A percentile compares a stretch with the other conserved stretches of the same genome.
Conservation (phyloP, 345 rosid species). For the Eucalyptus viminalis region DNA sequence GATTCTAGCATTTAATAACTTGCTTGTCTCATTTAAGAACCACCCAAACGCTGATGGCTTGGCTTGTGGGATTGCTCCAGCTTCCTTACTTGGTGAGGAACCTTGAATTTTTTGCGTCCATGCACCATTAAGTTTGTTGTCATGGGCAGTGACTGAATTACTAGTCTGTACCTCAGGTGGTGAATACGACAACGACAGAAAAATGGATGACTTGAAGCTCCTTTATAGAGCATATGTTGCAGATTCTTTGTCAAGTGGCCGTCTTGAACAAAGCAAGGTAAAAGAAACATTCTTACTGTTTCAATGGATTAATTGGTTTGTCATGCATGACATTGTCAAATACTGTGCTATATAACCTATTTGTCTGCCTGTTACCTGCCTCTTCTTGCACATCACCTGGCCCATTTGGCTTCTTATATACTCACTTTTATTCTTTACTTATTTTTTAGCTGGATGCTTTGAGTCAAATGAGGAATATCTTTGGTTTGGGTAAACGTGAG, state of each 20-base stretch:
- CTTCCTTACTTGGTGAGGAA: conserved; percentile 63
- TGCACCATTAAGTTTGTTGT: not conserved
- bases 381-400: not conserved
- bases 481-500: conserved; percentile 90
- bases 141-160: not conserved
- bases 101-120: not conserved
- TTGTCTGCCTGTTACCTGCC: not conserved
- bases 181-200: conserved; percentile 70
- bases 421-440: not conserved
- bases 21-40: conserved; percentile 50
- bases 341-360: not conserved
- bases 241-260: conserved; percentile 76
- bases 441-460: conserved; percentile 50
- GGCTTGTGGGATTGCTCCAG: conserved; percentile 78
- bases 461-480: conserved; percentile 71
- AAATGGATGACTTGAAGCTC: conserved; percentile 88
- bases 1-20: conserved; percentile 63
- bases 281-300: not conserved
- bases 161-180: conserved; percentile 42
- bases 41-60: conserved; percentile 55
- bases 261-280: conserved; percentile 74
- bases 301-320: not conserved
- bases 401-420: not conserved
- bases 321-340: not conserved
- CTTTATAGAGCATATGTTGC: conserved; percentile 78